These are phyloP conservation scores for Mytilinidion resinicola DNA, from an alignment of 495 filamentous ascomycete species.

Conservation along the genomic window DNA sequence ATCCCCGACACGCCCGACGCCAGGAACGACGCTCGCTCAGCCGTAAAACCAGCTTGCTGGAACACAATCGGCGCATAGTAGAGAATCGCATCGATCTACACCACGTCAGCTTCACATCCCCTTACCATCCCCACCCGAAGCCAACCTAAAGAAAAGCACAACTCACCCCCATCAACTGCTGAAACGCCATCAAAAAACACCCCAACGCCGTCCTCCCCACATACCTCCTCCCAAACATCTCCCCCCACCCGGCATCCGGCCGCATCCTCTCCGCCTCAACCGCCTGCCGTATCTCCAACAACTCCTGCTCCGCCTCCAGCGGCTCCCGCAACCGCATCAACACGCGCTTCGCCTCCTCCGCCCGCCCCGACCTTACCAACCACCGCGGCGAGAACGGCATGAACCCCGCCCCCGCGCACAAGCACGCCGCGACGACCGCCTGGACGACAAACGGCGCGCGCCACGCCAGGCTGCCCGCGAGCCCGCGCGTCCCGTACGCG, in stretches of 20 bases:
- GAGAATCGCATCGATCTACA: background rate
- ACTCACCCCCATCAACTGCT: background rate
- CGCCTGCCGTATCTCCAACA: background rate
- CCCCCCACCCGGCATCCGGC: background rate
- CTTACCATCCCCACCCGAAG: background rate
- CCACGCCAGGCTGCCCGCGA: background rate
- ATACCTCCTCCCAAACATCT: background rate
- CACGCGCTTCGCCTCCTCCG: slow-evolving; percentile 28
- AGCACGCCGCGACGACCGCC: background rate
- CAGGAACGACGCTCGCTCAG: background rate
- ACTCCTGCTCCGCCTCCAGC: background rate
- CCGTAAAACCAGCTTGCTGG: background rate
- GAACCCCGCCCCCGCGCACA: background rate
- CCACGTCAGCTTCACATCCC: no score
- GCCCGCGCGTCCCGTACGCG: background rate
- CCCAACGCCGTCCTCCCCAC: background rate
- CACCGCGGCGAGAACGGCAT: slow-evolving; percentile 42
- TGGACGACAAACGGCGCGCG: background rate
- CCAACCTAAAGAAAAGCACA: background rate
- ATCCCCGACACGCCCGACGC: background rate
- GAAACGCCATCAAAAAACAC: background rate
- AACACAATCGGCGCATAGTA: background rate
- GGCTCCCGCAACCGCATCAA: background rate
- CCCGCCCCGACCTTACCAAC: slow-evolving; percentile 37
- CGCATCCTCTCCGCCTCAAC: background rate